Percentiles rank a stretch among this genome's conserved stretches.
These are phyloP conservation scores for Ramaria rubella DNA, from an alignment of 768 basidiomycete genomes.

Conservation along the genomic window DNA sequence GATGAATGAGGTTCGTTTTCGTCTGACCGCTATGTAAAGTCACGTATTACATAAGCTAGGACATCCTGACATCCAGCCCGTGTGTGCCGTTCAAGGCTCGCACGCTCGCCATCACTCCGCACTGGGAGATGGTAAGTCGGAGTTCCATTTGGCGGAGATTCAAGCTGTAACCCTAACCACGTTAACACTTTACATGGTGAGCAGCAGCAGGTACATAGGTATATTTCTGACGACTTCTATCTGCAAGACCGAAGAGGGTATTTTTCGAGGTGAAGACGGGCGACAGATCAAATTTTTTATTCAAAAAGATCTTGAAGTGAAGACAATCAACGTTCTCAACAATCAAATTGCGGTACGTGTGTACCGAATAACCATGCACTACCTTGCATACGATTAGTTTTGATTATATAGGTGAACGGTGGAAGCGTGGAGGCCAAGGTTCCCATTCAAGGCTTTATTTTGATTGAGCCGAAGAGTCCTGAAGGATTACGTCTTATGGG, in stretches of 20 bases:
- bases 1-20: too few species aligned
- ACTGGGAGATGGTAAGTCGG: too few species aligned
- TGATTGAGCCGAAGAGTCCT: slow-evolving; percentile 58
- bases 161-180: neutral
- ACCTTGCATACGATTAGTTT: neutral
- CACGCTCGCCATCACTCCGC: too few species aligned
- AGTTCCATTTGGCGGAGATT: neutral
- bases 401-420: slow-evolving; percentile 53
- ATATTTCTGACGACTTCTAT: neutral
- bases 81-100: too few species aligned
- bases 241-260: neutral
- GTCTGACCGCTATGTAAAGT: too few species aligned
- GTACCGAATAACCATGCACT: slow-evolving; percentile 50
- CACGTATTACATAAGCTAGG: too few species aligned
- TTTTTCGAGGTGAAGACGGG: slow-evolving; percentile 32
- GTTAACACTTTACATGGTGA: too few species aligned
- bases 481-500: slow-evolving; percentile 62
- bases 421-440: slow-evolving; percentile 75
- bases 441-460: slow-evolving; percentile 67
- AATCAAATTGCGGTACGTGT: slow-evolving; percentile 64
- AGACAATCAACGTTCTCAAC: slow-evolving; percentile 28
- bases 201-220: neutral
- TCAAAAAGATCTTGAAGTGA: slow-evolving; percentile 49
- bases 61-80: too few species aligned
- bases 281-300: slow-evolving; percentile 78